Conservation (phyloP, 164 flowering plant genomes). For the Vitis rotundifolia region DNA sequence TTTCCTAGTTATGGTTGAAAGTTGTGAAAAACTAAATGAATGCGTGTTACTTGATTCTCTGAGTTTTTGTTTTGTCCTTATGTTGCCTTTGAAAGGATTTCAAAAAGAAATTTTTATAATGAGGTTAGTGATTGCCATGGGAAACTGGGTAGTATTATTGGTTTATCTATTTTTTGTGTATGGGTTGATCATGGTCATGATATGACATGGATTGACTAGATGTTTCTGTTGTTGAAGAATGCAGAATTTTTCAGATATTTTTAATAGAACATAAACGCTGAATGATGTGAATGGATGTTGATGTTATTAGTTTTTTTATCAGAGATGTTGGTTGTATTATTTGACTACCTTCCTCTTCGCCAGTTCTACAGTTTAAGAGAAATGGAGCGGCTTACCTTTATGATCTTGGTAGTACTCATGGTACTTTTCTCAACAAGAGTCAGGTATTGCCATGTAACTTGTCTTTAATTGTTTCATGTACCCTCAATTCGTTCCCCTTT, state of each 20-base stretch:
- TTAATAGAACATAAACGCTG: no score
- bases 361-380: slow-evolving; percentile 84
- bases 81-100: no score
- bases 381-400: slow-evolving; percentile 76
- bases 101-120: no score
- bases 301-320: no score
- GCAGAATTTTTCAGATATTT: no score
- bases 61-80: not conserved
- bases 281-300: no score
- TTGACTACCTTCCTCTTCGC: slow-evolving; percentile 15
- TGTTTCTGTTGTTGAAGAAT: no score
- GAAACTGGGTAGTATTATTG: no score
- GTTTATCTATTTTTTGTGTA: no score
- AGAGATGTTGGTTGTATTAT: not conserved
- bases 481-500: not conserved
- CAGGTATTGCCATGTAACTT: slow-evolving; percentile 52
- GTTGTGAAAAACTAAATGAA: not conserved
- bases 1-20: not conserved
- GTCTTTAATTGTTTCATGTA: not conserved
- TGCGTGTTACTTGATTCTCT: not conserved
- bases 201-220: no score
- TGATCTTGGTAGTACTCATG: slow-evolving; percentile 95
- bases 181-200: no score
- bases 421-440: slow-evolving; percentile 81
- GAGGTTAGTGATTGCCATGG: no score